A percentile compares a stretch with the other conserved stretches of the same genome.
These are phyloP conservation scores for Alternaria novae-zelandiae DNA, from an alignment of 2,329 filamentous ascomycete genomes.

Conservation along the genomic window DNA sequence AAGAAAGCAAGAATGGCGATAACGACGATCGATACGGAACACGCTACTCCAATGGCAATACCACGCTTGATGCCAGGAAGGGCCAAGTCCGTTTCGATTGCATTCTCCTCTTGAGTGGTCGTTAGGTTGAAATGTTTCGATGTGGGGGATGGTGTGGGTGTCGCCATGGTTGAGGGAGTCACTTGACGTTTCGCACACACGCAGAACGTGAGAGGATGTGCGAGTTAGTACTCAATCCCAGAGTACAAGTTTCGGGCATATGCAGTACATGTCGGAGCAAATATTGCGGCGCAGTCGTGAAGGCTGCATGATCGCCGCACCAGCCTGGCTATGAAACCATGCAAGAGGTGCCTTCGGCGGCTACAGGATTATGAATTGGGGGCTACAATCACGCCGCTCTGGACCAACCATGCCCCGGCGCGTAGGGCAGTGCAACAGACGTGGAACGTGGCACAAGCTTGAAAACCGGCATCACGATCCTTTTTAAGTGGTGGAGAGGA, in stretches of 20 bases:
- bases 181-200: neutral
- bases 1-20: constrained; percentile 30
- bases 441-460: constrained; percentile 2
- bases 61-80: constrained; percentile 41
- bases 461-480: constrained; percentile 1
- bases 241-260: constrained; percentile 7
- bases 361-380: constrained; percentile 6
- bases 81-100: constrained; percentile 7
- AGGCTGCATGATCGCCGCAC: constrained; percentile 1
- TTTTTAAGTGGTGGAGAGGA: neutral
- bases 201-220: neutral
- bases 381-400: neutral
- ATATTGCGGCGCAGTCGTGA: constrained; percentile 16
- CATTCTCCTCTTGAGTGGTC: neutral
- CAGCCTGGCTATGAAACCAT: constrained; percentile 1
- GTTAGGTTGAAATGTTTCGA: neutral
- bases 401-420: constrained; percentile 9
- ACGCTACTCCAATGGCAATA: constrained; percentile 36
- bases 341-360: constrained; percentile 9
- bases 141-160: constrained; percentile 2
- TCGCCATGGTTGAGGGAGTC: constrained; percentile 5
- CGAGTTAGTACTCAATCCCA: neutral
- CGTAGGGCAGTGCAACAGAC: constrained; percentile 7
- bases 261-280: neutral
- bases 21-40: constrained; percentile 29